Evolutionary conservation across 345 rosid species (phyloP), one percentile per base, ranked within the genome.

Genomic region (Syzygium oleosum): DNA sequence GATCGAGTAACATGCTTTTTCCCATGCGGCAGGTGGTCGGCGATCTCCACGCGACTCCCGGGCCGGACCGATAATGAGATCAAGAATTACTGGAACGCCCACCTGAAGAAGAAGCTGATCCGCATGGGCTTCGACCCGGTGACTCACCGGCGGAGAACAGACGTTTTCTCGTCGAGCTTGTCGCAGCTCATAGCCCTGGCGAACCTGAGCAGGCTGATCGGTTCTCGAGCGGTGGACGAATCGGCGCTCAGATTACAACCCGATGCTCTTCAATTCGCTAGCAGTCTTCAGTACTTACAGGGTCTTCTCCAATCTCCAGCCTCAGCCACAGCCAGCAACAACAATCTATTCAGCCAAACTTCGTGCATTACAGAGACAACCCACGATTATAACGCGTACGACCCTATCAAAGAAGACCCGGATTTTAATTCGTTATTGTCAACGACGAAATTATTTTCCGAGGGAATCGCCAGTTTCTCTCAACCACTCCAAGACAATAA

Each of bases 61-160:
- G 98, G 98, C 87, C 90, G 98, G 90, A 96, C 98, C 0, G 98
- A 96, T 59, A 96, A 96, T 34, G 98, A 96, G 87, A 95, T 96
- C 61, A 96, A 96, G 88, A 96, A 96, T 59, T 95, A 91, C 34
- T 96, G 98, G 98, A 96, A 96, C 92, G 95, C 98, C 6, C 96
- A 96, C 91, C 91, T 96, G 68, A 88, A 97, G 84, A 96, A 94
- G 91, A 92, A 91, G 91, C 89, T 96, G 85, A 95, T 96, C 52
- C 92, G 95, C 55, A 96, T 95, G 97, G 98, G 98, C 31, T 94
- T 94, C 9, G 98, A 96, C 88, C 98, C 98, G 1, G 94, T 94
- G 19, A 96, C 98, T 34, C 98, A 95, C 63, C 90, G 91, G 87
- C 96, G 95, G 2, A 90, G 97, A 54, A 93, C 95, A 17, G 97